Evolutionary conservation across 768 basidiomycete species (phyloP).

Genomic region (Mrakia blollopis): DNA sequence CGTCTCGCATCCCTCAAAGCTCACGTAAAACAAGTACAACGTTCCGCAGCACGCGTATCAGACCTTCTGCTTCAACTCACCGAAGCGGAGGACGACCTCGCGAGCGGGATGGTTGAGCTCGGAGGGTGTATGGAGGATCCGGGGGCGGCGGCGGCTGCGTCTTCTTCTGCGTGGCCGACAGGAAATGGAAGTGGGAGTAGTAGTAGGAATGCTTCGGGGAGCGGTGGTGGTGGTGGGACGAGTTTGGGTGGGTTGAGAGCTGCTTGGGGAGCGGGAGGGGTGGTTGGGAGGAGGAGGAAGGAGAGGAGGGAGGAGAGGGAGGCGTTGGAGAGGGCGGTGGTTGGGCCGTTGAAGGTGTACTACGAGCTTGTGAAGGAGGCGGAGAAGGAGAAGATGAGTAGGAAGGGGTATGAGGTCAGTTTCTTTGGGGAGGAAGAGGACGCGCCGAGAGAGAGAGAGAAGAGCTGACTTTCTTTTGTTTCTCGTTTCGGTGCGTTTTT

Average conservation of each 20-base stretch:
- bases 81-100: slow-evolving; percentile 23
- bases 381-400: slow-evolving; percentile 20
- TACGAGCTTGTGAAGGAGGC: slow-evolving; percentile 20
- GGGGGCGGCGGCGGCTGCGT: background rate
- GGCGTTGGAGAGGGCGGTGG: slow-evolving; percentile 16
- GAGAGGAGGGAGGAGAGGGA: slow-evolving; percentile 28
- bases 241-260: background rate
- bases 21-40: slow-evolving; percentile 14
- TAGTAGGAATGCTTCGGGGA: too few relatives aligned
- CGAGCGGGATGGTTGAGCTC: background rate
- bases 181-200: too few relatives aligned
- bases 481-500: background rate
- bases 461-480: background rate
- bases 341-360: slow-evolving; percentile 17
- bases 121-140: slow-evolving; percentile 19
- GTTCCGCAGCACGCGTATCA: background rate
- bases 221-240: too few relatives aligned
- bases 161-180: too few relatives aligned
- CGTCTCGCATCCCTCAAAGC: slow-evolving; percentile 13
- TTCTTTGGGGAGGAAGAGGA: too few relatives aligned
- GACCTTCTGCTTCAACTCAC: slow-evolving; percentile 15
- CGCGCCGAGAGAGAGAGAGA: too few relatives aligned
- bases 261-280: slow-evolving; percentile 17
- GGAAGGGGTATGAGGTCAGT: slow-evolving; percentile 27
- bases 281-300: slow-evolving; percentile 13